Conservation (phyloP, 108 stramenopile genomes). For the Cyclotella kingstonii region DNA sequence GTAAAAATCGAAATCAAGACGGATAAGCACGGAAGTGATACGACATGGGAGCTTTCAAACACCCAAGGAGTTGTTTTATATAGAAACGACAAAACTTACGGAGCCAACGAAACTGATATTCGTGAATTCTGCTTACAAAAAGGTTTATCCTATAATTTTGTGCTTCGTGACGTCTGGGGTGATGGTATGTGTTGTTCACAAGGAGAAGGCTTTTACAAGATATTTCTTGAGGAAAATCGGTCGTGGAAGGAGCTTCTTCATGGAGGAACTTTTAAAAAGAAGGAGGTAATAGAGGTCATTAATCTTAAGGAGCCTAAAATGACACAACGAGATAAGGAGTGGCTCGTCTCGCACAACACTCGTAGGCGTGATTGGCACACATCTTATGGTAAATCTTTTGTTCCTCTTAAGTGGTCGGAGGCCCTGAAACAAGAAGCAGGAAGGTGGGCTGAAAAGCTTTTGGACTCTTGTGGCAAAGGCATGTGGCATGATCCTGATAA, state of each 20-base stretch:
- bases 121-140: constrained; percentile 10
- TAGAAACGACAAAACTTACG: constrained; percentile 8
- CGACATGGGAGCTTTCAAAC: constrained; percentile 13
- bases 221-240: background rate
- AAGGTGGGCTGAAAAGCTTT: constrained; percentile 23
- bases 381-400: constrained; percentile 6
- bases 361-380: constrained; percentile 19
- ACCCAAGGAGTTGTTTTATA: constrained; percentile 1
- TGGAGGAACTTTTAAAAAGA: constrained; percentile 17
- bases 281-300: constrained; percentile 12
- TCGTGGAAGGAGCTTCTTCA: constrained; percentile 12
- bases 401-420: constrained; percentile 21
- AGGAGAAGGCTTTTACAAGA: constrained; percentile 15
- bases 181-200: constrained; percentile 29
- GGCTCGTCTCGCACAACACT: constrained; percentile 14
- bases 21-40: constrained; percentile 12
- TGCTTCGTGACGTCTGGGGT: constrained; percentile 4
- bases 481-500: constrained; percentile 42
- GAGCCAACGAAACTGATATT: constrained; percentile 6
- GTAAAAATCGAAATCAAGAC: constrained; percentile 17
- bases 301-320: constrained; percentile 20
- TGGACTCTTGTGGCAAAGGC: constrained; percentile 27
- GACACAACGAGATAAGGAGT: constrained; percentile 15
- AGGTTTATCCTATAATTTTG: constrained; percentile 12
- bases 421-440: constrained; percentile 23